Evolutionary conservation across 1,284 basidiomycete genomes (phyloP), one percentile per base, ranked within the genome.

Genomic region (Ganoderma lucidum): DNA sequence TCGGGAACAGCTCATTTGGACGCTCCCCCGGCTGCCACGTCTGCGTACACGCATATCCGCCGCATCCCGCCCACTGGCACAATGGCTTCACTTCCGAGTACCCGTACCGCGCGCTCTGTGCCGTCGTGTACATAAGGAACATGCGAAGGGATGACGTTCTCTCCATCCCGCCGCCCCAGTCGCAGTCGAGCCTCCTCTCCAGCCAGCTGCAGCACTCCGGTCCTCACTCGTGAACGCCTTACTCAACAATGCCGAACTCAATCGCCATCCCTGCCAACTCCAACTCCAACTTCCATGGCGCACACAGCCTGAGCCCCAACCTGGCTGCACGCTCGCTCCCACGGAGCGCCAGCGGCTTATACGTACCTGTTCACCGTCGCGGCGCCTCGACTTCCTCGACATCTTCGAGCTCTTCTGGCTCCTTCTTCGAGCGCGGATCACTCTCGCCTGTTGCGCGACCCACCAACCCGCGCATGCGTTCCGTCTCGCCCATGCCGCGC

Each of bases 331-430:
- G 55, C 68, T 70, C 73, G 23, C 61, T 73, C 53, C 70, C 73
- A 17, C 59, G 67, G 35, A 67, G 17, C 42, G 17, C 41, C 17
- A 56, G 2, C 17, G 72, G 72, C 12, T 58, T 76, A 64, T 78
- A 78, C 72, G 71, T 78, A 23, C 77, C 77, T 30, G 68, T 78
- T 35, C 76, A 78, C 74, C 74, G 74, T 61, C 76, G 78, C 65
- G 70, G 55, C 55, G 70, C 69, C 37, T 75, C 76, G 17, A 41
- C 65, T 14, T 60, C 62, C 32, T 73, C 74, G n/a, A 44, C 63
- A 17, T 60, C 62, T 19, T 73, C 74, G 17, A 61, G 56, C n/a
- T 53, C 65, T 44, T 60, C 72, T 6, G 65, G 61, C 30, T 44
- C 65, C 45, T 45, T 63, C 51, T 61, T 64, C n/a, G 59, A 61